Evolutionary conservation across 2,329 filamentous ascomycete species (phyloP), one percentile per base, ranked within the genome.

Genomic region (Beauveria rudraprayagi): DNA sequence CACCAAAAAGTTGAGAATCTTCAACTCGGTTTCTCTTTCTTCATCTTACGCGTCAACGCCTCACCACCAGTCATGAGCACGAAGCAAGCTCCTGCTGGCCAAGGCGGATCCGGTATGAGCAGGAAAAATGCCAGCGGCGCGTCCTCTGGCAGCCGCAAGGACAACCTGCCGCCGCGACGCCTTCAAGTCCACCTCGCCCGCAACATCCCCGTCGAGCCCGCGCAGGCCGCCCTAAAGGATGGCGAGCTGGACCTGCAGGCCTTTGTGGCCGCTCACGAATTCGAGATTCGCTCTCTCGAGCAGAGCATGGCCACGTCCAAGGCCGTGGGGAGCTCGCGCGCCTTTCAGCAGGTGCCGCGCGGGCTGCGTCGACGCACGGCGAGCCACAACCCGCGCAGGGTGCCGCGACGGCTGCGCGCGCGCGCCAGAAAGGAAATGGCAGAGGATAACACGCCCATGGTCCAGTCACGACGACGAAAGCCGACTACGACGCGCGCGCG

Each of bases 371-470:
- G 94, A 65, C 83, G 94, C 67, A 96, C 93, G 0, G 94, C 93
- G 22, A 96, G 92, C 72, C 94, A 99, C 75, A 97, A 99, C 81
- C 89, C 90, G 41, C 96, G 93, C 75, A 84, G 89, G 64, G 88
- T 99, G 17, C 94, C 94, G 2, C 88, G 87, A 70, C 79, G 91
- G 64, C 75, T 97, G 69, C 83, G 89, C 61, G 76, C 76, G 44
- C 83, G 89, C 66, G 92, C 91, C 1, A 83, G 78, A 67, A 77
- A 74, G 64, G 83, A 95, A 80, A 95, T 96, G 86, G 78, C 79
- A 17, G 90, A 95, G 61, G 93, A 97, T 70, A 97, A 97, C 65
- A 96, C 93, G 0, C 92, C 94, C 0, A 89, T 85, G 0, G 86
- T 92, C 6, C 88, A 86, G 56, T 79, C 80, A 1, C 81, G 81